Evolutionary conservation across 768 basidiomycete genomes (phyloP).

Genomic region (Calvatia gigantea): DNA sequence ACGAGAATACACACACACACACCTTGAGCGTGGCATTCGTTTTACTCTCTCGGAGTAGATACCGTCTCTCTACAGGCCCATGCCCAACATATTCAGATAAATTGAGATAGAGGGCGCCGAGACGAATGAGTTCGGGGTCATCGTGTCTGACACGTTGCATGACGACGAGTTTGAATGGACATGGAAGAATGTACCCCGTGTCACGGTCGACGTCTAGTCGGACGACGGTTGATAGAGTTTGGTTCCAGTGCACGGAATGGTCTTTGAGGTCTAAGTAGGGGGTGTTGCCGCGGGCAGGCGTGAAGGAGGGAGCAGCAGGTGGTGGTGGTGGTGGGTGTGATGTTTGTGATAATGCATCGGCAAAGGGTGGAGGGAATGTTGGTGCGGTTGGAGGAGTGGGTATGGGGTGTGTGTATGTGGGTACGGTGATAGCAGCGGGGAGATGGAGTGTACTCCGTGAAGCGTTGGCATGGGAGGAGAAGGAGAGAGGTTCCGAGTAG

Average conservation of each 20-base stretch:
- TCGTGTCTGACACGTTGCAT: slow-evolving; percentile 57
- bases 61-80: slow-evolving; percentile 55
- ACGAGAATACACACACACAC: slow-evolving; percentile 12
- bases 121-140: slow-evolving; percentile 57
- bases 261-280: slow-evolving; percentile 56
- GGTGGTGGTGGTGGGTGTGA: background rate
- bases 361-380: background rate
- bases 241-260: slow-evolving; percentile 63
- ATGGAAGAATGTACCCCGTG: slow-evolving; percentile 47
- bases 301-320: slow-evolving; percentile 11
- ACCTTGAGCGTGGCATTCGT: slow-evolving; percentile 80
- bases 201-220: slow-evolving; percentile 58
- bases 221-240: slow-evolving; percentile 52
- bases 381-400: too few relatives aligned
- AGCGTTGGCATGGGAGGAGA: slow-evolving; percentile 7
- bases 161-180: slow-evolving; percentile 63
- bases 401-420: background rate
- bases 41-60: slow-evolving; percentile 69
- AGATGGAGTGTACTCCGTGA: slow-evolving; percentile 9
- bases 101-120: slow-evolving; percentile 67
- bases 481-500: slow-evolving; percentile 10
- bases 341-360: background rate
- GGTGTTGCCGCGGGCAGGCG: slow-evolving; percentile 58
- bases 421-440: slow-evolving; percentile 14
- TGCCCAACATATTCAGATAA: slow-evolving; percentile 72